Percentiles rank a stretch among this genome's conserved stretches.
phyloP scores from a whole-genome alignment of 2,329 filamentous ascomycete species.

The Neonectria punicea region DNA sequence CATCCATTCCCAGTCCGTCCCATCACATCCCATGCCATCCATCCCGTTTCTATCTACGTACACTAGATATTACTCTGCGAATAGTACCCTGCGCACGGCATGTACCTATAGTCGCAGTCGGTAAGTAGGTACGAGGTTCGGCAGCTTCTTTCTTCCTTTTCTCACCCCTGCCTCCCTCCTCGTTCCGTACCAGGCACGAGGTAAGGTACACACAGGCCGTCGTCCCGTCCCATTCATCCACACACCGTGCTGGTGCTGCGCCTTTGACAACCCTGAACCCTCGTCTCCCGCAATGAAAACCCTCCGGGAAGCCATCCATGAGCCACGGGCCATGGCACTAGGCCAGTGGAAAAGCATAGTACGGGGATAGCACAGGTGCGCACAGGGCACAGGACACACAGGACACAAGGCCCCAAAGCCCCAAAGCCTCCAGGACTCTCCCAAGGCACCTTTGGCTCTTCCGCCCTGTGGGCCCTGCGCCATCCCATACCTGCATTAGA shows the following conservation, averaged over 20 bases:
- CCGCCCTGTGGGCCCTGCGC: conserved; percentile 37
- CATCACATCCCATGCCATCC: background rate
- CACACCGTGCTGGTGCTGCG: conserved; percentile 44
- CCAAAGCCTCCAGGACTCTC: conserved; percentile 42
- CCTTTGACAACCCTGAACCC: conserved; percentile 41
- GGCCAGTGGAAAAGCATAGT: conserved; percentile 18
- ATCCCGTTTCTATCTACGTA: conserved; percentile 7
- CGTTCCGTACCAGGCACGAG: conserved; percentile 7
- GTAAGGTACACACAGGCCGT: conserved; percentile 31
- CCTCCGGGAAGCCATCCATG: conserved; percentile 27
- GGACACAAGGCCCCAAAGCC: conserved; percentile 33
- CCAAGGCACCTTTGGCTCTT: conserved; percentile 43
- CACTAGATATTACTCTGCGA: background rate
- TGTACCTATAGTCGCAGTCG: background rate
- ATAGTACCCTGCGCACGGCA: conserved; percentile 2
- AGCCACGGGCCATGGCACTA: background rate
- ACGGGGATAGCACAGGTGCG: conserved; percentile 32
- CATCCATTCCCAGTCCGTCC: background rate
- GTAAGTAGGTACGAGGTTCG: background rate
- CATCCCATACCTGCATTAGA: conserved; percentile 45
- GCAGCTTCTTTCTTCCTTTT: background rate
- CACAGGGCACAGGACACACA: conserved; percentile 28
- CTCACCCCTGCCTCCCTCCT: conserved; percentile 31
- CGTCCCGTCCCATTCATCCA: conserved; percentile 30
- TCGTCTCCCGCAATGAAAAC: conserved; percentile 34